These are phyloP conservation scores for Phytophthora vignae DNA, from an alignment of 352 stramenopile genomes.

Conservation along the genomic window DNA sequence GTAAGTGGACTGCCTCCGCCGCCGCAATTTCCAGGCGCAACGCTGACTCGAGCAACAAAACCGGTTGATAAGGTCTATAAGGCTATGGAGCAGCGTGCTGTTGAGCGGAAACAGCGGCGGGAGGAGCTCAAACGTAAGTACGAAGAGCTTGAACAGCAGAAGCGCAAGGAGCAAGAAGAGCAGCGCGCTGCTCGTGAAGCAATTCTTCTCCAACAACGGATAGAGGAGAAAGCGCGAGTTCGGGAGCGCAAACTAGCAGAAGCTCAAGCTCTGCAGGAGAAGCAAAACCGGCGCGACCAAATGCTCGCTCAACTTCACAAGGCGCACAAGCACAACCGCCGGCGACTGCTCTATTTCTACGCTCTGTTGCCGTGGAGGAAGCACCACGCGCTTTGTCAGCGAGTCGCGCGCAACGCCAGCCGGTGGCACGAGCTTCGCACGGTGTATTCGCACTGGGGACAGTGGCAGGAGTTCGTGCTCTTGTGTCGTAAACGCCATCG, in stretches of 20 bases:
- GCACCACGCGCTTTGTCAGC: constrained; percentile 33
- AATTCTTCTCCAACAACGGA: constrained; percentile 45
- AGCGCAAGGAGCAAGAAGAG: constrained; percentile 44
- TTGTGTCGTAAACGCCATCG: constrained; percentile 23
- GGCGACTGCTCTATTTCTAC: constrained; percentile 60
- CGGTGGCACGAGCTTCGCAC: constrained; percentile 57
- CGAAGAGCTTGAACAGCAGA: constrained; percentile 58
- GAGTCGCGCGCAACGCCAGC: constrained; percentile 41
- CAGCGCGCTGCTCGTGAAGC: constrained; percentile 55
- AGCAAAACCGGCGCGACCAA: constrained; percentile 42
- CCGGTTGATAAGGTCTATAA: constrained; percentile 52
- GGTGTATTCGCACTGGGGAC: constrained; percentile 48
- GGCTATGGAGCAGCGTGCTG: constrained; percentile 63
- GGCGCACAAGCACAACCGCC: constrained; percentile 42
- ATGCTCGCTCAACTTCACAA: constrained; percentile 36
- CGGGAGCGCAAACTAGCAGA: constrained; percentile 53
- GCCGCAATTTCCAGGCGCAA: background rate
- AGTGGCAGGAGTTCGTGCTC: constrained; percentile 50
- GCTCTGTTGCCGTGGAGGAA: constrained; percentile 53
- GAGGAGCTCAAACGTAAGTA: constrained; percentile 64
- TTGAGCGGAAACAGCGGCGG: constrained; percentile 63
- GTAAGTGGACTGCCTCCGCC: background rate
- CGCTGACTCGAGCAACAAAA: constrained; percentile 5
- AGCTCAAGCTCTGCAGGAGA: constrained; percentile 35
- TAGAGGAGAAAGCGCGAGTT: constrained; percentile 47